Evolutionary conservation across 495 filamentous ascomycete genomes (phyloP), one percentile per base, ranked within the genome.

Genomic region (Extremus antarcticus): DNA sequence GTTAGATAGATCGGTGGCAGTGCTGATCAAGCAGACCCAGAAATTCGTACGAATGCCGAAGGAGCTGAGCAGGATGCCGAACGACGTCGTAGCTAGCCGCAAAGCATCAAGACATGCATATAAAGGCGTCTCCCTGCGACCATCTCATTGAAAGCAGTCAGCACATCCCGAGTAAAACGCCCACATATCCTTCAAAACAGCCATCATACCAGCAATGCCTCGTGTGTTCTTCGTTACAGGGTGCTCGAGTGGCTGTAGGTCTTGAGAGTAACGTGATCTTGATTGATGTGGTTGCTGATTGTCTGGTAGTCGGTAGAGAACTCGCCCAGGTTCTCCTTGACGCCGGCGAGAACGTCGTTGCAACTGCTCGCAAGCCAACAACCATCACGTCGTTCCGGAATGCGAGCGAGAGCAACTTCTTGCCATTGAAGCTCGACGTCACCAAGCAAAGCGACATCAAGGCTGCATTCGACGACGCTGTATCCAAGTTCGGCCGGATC

Each of bases 151-250:
- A n/a, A n/a, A n/a, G n/a, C n/a, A n/a, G n/a, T n/a, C n/a, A n/a
- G n/a, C n/a, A n/a, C n/a, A n/a, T n/a, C n/a, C n/a, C n/a, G n/a
- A n/a, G n/a, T n/a, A n/a, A n/a, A n/a, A n/a, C n/a, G n/a, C n/a
- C n/a, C n/a, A n/a, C n/a, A n/a, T n/a, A n/a, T n/a, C n/a, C n/a
- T n/a, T n/a, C 7, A 35, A 35, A 35, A 35, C 29, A 13, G 29
- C n/a, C n/a, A n/a, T n/a, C n/a, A n/a, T n/a, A n/a, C n/a, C n/a
- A n/a, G n/a, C n/a, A 35, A 35, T 35, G 29, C 29, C 29, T 35
- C 29, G 29, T 29, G 61, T 71, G 54, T 71, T 70, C 51, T 54
- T 70, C 53, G 68, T 70, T 43, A 71, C 69, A 13, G 69, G 69
- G 47, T 65, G 61, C 10, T 66, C 62, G 11, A 67, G 67, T 8